phyloP scores from a whole-genome alignment of 108 stramenopile species.

The Nitzschia sp. region DNA sequence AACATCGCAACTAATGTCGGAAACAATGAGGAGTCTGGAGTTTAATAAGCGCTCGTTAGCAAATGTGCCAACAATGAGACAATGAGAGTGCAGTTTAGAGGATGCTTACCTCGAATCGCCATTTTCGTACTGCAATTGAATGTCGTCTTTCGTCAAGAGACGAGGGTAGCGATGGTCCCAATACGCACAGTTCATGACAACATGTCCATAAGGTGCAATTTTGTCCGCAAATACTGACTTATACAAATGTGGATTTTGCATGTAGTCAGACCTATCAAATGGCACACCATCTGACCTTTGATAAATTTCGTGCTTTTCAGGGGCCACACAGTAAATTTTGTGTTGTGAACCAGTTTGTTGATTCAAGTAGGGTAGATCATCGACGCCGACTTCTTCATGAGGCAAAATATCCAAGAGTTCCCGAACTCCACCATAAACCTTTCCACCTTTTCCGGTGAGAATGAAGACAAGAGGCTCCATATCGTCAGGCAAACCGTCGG shows the following conservation, averaged over 20 bases:
- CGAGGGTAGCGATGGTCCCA: slow-evolving; percentile 87
- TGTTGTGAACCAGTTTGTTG: slow-evolving; percentile 1
- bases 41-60: background rate
- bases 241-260: slow-evolving; percentile 63
- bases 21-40: slow-evolving; percentile 47
- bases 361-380: slow-evolving; percentile 53
- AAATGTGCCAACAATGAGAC: background rate
- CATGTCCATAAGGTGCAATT: slow-evolving; percentile 63
- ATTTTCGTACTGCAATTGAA: slow-evolving; percentile 38
- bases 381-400: slow-evolving; percentile 62
- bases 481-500: slow-evolving; percentile 49
- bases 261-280: slow-evolving; percentile 69
- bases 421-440: slow-evolving; percentile 72
- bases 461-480: slow-evolving; percentile 66
- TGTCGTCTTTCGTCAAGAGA: slow-evolving; percentile 65
- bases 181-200: slow-evolving; percentile 78
- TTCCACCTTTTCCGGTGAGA: slow-evolving; percentile 70
- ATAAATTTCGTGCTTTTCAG: slow-evolving; percentile 49
- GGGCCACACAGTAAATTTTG: slow-evolving; percentile 53
- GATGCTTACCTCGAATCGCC: slow-evolving; percentile 43
- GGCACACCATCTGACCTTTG: slow-evolving; percentile 16
- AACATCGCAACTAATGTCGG: slow-evolving; percentile 84
- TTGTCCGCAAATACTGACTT: slow-evolving; percentile 55
- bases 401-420: slow-evolving; percentile 79
- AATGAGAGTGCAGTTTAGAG: too few species aligned